Evolutionary conservation across 2,329 filamentous ascomycete genomes (phyloP), one percentile per base, ranked within the genome.

Genomic region (Epichloe elymi): DNA sequence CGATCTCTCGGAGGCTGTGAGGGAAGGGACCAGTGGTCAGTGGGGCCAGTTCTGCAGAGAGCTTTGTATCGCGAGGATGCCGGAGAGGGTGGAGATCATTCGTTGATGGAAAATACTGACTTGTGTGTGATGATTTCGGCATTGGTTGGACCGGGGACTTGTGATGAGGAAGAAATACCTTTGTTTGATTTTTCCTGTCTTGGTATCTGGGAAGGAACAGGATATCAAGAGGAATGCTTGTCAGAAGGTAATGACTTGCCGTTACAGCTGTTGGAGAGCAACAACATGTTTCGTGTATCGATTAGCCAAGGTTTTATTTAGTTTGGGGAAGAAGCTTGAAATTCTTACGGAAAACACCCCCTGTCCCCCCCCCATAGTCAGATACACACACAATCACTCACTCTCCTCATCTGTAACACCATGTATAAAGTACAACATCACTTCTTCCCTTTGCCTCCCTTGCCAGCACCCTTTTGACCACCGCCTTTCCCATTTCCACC

Each of bases 31-130:
- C 0, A 81, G 78, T 55, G 80, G 84, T 1, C 83, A 91, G 56
- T 90, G 86, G 76, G 83, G 85, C 0, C 72, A 80, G 55, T 93
- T 93, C 63, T 90, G 85, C 61, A 71, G 82, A 56, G 79, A 81
- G 63, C 65, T 94, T 60, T 83, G 80, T 59, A 79, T 84, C 51
- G 74, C 73, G 33, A 70, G 80, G 35, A 78, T 78, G 70, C 78
- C 77, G 1, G 73, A 60, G 30, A 52, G 49, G 47, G 52, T 54
- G 23, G 49, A 55, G 44, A 49, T 52, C 15, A 46, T 44, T 35
- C 50, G 50, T 20, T 55, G 41, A 30, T 30, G 30, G 30, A 30
- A 26, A 11, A 11, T 30, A 50, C 4, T 38, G 26, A 20, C 33
- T 30, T 14, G 33, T 38, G 36, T 30, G 26, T 26, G 23, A 6